A percentile compares a stretch with the other conserved stretches of the same genome.
Conservation (phyloP, 1,284 basidiomycete genomes). For the Trametes versicolor region DNA sequence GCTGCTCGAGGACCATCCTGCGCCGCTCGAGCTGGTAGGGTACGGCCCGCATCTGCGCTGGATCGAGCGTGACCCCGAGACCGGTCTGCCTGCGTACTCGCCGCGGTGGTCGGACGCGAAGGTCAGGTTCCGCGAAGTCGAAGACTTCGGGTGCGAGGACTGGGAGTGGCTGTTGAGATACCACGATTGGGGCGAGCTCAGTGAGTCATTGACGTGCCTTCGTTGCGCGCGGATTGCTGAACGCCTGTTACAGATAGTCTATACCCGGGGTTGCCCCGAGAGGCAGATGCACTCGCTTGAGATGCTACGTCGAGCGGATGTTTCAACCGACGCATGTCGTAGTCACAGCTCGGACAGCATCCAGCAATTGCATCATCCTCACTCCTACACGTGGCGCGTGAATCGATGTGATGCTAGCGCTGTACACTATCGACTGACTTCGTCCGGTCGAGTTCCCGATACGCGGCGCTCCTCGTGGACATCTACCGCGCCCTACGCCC, state of each 20-base stretch:
- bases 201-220: neutral
- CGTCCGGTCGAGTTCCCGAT: too few species aligned
- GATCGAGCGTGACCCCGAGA: constrained; percentile 11
- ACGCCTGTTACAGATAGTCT: neutral
- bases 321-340: too few species aligned
- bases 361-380: too few species aligned
- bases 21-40: constrained; percentile 21
- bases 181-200: constrained; percentile 9
- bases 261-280: neutral
- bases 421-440: too few species aligned
- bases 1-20: constrained; percentile 23
- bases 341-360: too few species aligned
- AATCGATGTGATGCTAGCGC: too few species aligned
- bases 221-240: neutral
- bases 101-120: constrained; percentile 13
- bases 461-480: too few species aligned
- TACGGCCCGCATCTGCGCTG: constrained; percentile 25
- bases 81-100: constrained; percentile 5
- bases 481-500: neutral
- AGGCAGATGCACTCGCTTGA: neutral
- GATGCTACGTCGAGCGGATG: too few species aligned
- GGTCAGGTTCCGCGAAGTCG: constrained; percentile 13
- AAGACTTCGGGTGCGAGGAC: constrained; percentile 24
- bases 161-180: constrained; percentile 28
- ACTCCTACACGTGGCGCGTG: too few species aligned